phyloP scores from a whole-genome alignment of 139 green algal species.

The Chlamydomonas eustigma region DNA sequence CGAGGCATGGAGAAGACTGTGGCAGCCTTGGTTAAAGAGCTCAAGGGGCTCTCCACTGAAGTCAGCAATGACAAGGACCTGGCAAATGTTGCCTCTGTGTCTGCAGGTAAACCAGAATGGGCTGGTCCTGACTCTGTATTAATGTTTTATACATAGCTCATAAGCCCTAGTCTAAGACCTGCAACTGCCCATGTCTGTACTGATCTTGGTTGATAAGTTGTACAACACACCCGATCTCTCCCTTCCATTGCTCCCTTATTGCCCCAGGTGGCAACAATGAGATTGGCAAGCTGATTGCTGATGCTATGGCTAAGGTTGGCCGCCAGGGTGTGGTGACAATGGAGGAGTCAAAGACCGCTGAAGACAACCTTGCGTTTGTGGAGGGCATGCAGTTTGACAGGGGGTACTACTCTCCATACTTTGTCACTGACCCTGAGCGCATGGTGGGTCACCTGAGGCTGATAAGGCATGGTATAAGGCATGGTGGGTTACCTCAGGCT shows the following conservation, averaged over 20 bases:
- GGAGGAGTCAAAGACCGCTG: constrained; percentile 94
- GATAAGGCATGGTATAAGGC: not conserved
- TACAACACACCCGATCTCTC: too few species aligned
- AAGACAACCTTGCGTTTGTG: constrained; percentile 95
- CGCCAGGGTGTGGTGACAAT: constrained; percentile 96
- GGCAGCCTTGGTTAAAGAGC: constrained; percentile 74
- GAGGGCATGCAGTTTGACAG: constrained; percentile 99
- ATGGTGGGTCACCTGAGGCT: constrained; percentile 67
- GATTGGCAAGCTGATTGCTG: constrained; percentile 92
- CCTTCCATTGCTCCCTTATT: not conserved
- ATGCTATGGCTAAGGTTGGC: constrained; percentile 92
- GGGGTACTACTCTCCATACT: constrained; percentile 99
- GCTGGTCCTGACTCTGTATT: too few species aligned
- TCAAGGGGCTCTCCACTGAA: constrained; percentile 73
- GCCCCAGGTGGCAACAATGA: constrained; percentile 66
- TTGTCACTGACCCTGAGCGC: constrained; percentile 98
- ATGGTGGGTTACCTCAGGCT: too few species aligned
- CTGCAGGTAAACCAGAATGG: constrained; percentile 79
- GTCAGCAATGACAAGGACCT: constrained; percentile 72
- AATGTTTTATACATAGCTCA: too few species aligned
- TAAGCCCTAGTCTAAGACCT: too few species aligned
- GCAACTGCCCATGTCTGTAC: too few species aligned
- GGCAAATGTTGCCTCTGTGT: constrained; percentile 92
- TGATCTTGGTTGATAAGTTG: too few species aligned
- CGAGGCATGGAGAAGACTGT: constrained; percentile 91